Evolutionary conservation across 2,329 filamentous ascomycete genomes (phyloP).

Genomic region (Leptographium galeiforme): DNA sequence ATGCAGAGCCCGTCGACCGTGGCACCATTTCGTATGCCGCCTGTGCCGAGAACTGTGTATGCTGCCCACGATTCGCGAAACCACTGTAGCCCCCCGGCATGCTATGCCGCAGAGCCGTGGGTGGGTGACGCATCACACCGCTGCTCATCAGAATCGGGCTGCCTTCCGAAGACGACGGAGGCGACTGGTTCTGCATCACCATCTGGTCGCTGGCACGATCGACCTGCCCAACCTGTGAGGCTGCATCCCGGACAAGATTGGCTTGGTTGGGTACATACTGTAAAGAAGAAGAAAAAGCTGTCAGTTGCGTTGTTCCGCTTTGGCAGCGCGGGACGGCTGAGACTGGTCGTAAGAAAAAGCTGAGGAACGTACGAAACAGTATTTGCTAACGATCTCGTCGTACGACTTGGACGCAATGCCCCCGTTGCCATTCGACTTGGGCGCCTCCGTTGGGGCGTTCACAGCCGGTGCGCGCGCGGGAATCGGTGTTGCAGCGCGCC

Average conservation of each 20-base stretch:
- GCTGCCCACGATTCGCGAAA: background rate
- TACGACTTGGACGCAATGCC: slow-evolving; percentile 77
- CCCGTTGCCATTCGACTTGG: slow-evolving; percentile 8
- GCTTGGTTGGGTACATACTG: slow-evolving; percentile 51
- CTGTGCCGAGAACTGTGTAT: background rate
- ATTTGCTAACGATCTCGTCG: slow-evolving; percentile 94
- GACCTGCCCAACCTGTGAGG: slow-evolving; percentile 26
- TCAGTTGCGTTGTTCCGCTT: slow-evolving; percentile 19
- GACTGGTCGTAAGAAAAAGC: slow-evolving; percentile 11
- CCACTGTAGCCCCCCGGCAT: slow-evolving; percentile 17
- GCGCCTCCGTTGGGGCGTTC: slow-evolving; percentile 1
- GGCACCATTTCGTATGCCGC: slow-evolving; percentile 3
- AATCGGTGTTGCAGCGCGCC: slow-evolving; percentile 7
- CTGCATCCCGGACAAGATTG: slow-evolving; percentile 35
- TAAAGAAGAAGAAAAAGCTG: slow-evolving; percentile 11
- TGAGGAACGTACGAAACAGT: slow-evolving; percentile 97
- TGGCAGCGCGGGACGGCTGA: slow-evolving; percentile 7
- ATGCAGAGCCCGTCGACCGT: slow-evolving; percentile 16
- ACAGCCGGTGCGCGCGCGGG: slow-evolving; percentile 2
- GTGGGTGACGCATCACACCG: slow-evolving; percentile 17
- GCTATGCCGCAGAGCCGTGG: slow-evolving; percentile 29
- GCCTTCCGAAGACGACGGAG: slow-evolving; percentile 20
- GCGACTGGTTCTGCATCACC: slow-evolving; percentile 18
- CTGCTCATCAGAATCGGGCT: slow-evolving; percentile 21
- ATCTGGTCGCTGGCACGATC: slow-evolving; percentile 28